A percentile compares a stretch with the other conserved stretches of the same genome.
phyloP scores from a whole-genome alignment of 345 rosid species.

The Carallia brachiata region DNA sequence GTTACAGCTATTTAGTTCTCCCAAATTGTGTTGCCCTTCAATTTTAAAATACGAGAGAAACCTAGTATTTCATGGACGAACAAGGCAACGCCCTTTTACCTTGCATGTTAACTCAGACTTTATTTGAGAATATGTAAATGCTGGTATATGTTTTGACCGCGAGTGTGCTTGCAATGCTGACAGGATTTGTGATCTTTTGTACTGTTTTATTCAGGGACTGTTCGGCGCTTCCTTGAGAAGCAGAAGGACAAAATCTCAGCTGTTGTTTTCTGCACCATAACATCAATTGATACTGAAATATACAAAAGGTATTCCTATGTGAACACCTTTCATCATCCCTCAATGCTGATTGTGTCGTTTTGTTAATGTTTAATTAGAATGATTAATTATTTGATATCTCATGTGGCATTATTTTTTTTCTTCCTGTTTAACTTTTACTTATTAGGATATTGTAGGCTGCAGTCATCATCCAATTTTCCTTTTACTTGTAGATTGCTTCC shows the following conservation, averaged over 20 bases:
- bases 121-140: no score
- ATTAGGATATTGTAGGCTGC: not conserved
- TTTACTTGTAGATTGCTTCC: conserved; percentile 78
- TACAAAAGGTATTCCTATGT: conserved; percentile 63
- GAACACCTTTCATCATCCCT: not conserved
- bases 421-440: not conserved
- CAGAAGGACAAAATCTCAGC: conserved; percentile 82
- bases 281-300: conserved; percentile 85
- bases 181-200: conserved; percentile 9
- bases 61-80: no score
- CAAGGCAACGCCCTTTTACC: no score
- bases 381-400: conserved; percentile 3
- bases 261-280: conserved; percentile 86
- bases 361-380: no score
- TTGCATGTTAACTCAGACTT: no score
- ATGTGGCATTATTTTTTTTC: not conserved
- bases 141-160: no score
- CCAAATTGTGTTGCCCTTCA: no score
- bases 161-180: not conserved
- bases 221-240: conserved; percentile 90
- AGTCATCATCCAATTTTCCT: conserved; percentile 5
- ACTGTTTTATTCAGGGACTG: conserved; percentile 63
- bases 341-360: no score
- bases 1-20: not conserved
- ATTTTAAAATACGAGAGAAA: no score